Evolutionary conservation across 148 eudicot species (phyloP).

Genomic region (Rhododendron griersonianum): DNA sequence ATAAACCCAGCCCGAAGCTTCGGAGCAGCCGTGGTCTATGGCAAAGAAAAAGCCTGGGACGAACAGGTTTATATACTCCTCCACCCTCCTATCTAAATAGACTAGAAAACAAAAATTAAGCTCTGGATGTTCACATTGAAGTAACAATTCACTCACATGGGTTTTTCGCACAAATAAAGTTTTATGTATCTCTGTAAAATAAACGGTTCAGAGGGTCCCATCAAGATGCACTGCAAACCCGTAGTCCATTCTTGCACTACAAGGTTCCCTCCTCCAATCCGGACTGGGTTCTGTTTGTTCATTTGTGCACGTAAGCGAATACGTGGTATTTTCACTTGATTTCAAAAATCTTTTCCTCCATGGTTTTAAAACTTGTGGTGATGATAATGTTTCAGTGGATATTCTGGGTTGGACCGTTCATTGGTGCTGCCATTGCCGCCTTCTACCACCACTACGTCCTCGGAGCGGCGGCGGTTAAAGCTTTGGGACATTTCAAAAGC

Average conservation of each 20-base stretch:
- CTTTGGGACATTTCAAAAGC: conserved; percentile 53
- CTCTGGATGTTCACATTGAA: no score
- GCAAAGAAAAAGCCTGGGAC: not conserved
- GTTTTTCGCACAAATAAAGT: no score
- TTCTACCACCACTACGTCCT: conserved; percentile 44
- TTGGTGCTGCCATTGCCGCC: conserved; percentile 49
- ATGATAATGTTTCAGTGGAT: conserved; percentile 20
- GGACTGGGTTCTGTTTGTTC: not conserved
- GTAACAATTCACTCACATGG: no score
- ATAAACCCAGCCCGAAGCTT: not conserved
- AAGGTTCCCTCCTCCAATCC: no score
- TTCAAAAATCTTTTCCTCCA: not conserved
- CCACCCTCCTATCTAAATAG: not conserved
- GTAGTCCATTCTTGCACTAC: not conserved
- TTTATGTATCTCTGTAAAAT: not conserved
- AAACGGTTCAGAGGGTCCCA: not conserved
- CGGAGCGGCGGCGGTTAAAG: conserved; percentile 49
- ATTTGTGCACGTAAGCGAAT: no score
- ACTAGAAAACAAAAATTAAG: no score
- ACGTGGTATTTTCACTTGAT: not conserved
- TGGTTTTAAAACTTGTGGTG: not conserved
- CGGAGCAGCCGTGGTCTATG: not conserved
- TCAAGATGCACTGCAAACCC: not conserved
- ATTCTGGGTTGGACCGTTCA: conserved; percentile 62
- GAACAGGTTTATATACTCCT: not conserved